Evolutionary conservation across 768 basidiomycete species (phyloP).

Genomic region (Hirschioporus abietinus): DNA sequence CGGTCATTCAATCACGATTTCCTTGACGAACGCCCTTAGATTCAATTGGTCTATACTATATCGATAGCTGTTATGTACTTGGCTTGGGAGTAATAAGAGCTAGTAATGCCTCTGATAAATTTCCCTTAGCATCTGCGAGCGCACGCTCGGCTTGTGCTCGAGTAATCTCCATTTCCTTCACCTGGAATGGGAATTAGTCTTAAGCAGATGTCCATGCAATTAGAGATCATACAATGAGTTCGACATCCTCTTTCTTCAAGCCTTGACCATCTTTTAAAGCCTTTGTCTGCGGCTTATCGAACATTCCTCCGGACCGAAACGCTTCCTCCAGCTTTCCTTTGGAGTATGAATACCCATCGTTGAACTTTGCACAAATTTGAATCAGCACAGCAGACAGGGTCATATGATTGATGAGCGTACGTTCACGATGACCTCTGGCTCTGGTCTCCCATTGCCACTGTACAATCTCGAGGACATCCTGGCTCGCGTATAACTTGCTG

Average conservation of each 20-base stretch:
- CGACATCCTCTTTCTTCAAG: slow-evolving; percentile 57
- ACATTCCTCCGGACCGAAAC: slow-evolving; percentile 42
- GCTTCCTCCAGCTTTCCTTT: slow-evolving; percentile 66
- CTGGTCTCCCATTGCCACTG: slow-evolving; percentile 46
- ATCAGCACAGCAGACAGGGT: slow-evolving; percentile 2
- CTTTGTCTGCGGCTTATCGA: slow-evolving; percentile 53
- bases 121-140: slow-evolving; percentile 46
- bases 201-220: neutral
- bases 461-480: slow-evolving; percentile 1
- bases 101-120: slow-evolving; percentile 44
- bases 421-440: slow-evolving; percentile 63
- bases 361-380: slow-evolving; percentile 36
- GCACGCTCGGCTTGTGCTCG: slow-evolving; percentile 54
- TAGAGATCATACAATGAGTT: slow-evolving; percentile 47
- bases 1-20: neutral
- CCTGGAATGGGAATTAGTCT: slow-evolving; percentile 27
- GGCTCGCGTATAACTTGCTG: neutral
- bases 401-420: slow-evolving; percentile 31
- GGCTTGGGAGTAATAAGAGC: slow-evolving; percentile 2
- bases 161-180: slow-evolving; percentile 61
- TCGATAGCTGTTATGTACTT: neutral
- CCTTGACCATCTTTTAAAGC: slow-evolving; percentile 36
- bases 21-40: neutral
- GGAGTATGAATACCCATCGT: slow-evolving; percentile 61
- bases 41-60: neutral